These are phyloP conservation scores for Podaxis mareebaensis DNA, from an alignment of 768 basidiomycete genomes.

Conservation along the genomic window DNA sequence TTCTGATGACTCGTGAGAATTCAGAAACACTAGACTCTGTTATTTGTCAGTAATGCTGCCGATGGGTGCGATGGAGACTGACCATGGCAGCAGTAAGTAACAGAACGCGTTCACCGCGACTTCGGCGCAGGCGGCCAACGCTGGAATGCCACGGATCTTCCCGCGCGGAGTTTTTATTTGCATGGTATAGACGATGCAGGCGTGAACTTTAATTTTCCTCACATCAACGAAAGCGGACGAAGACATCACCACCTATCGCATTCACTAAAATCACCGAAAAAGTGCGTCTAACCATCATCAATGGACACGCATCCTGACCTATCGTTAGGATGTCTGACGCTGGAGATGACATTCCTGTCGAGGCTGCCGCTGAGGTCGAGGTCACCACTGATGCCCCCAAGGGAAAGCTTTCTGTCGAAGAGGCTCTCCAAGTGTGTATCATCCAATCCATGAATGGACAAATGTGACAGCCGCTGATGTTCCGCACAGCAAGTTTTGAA, in stretches of 20 bases:
- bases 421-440: slow-evolving; percentile 75
- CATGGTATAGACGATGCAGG: slow-evolving; percentile 24
- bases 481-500: slow-evolving; percentile 90
- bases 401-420: slow-evolving; percentile 95
- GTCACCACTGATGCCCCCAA: slow-evolving; percentile 88
- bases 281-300: slow-evolving; percentile 29
- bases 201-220: slow-evolving; percentile 55
- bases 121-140: slow-evolving; percentile 12
- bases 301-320: slow-evolving; percentile 15
- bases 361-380: slow-evolving; percentile 65
- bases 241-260: slow-evolving; percentile 58
- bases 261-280: slow-evolving; percentile 35
- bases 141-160: slow-evolving; percentile 32
- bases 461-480: slow-evolving; percentile 15
- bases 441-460: neutral
- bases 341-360: slow-evolving; percentile 89
- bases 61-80: slow-evolving; percentile 16
- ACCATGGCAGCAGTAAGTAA: slow-evolving; percentile 30
- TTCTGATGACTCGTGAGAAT: slow-evolving; percentile 76
- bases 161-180: slow-evolving; percentile 59
- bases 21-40: slow-evolving; percentile 73
- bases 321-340: slow-evolving; percentile 86
- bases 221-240: slow-evolving; percentile 97
- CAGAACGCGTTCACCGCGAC: slow-evolving; percentile 28
- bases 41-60: neutral